Percentiles rank a stretch among this genome's conserved stretches.
Conservation (phyloP, 2,329 filamentous ascomycete species). For the Lasiodiplodia hormozganensis region DNA sequence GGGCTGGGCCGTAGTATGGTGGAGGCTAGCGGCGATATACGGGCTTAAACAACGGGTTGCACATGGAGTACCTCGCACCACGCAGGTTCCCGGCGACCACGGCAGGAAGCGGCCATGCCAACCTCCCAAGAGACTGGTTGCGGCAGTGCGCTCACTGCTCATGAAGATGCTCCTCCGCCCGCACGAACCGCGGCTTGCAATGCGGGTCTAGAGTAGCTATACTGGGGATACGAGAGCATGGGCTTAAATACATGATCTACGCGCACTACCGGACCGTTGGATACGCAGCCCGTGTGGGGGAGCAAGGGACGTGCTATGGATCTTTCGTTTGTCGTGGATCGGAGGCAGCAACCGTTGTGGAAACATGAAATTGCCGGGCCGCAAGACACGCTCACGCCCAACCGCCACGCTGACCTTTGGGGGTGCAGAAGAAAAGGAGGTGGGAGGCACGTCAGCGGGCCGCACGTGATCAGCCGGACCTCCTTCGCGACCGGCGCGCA, state of each 20-base stretch:
- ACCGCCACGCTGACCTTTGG: slow-evolving; percentile 6
- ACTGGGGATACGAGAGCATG: slow-evolving; percentile 17
- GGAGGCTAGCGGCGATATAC: slow-evolving; percentile 3
- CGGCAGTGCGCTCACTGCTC: not conserved
- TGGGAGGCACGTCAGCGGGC: slow-evolving; percentile 2
- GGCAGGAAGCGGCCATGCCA: not conserved
- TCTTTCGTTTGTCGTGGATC: slow-evolving; percentile 10
- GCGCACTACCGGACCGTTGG: slow-evolving; percentile 26
- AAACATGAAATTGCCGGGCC: not conserved
- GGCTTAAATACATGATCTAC: slow-evolving; percentile 16
- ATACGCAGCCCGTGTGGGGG: slow-evolving; percentile 1
- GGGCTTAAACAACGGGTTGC: slow-evolving; percentile 10
- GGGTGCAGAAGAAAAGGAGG: not conserved
- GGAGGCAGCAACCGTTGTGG: slow-evolving; percentile 2
- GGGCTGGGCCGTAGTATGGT: not conserved
- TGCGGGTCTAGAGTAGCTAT: slow-evolving; percentile 2
- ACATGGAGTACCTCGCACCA: not conserved
- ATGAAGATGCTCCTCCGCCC: not conserved
- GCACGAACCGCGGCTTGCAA: not conserved
- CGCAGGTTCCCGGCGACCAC: not conserved
- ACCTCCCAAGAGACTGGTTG: not conserved
- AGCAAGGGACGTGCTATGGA: not conserved
- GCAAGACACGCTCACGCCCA: not conserved
- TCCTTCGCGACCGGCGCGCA: slow-evolving; percentile 12
- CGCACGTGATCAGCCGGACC: slow-evolving; percentile 10